A percentile compares a stretch with the other conserved stretches of the same genome.
Evolutionary conservation across 495 filamentous ascomycete genomes (phyloP).

Genomic region (Lineolata rhizophorae): DNA sequence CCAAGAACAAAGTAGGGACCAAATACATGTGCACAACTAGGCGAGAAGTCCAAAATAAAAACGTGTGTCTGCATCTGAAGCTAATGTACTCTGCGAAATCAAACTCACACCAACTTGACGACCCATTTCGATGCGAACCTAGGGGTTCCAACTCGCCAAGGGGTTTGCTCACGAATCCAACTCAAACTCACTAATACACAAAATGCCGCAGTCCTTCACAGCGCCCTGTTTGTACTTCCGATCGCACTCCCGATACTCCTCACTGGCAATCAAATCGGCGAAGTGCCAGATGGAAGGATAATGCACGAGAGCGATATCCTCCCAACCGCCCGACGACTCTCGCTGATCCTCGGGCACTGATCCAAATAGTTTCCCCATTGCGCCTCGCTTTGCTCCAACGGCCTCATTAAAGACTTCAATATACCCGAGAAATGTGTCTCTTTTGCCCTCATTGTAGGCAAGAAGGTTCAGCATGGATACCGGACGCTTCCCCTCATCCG

Average conservation of each 20-base stretch:
- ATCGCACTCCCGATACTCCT: slow-evolving; percentile 43
- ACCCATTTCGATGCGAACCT: no score
- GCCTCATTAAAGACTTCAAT: slow-evolving; percentile 30
- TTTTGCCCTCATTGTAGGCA: slow-evolving; percentile 29
- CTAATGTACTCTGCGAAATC: no score
- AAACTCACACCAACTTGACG: no score
- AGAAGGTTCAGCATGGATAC: slow-evolving; percentile 47
- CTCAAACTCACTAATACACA: slow-evolving; percentile 37
- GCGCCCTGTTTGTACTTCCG: slow-evolving; percentile 28
- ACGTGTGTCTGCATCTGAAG: no score
- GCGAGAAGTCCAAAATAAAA: no score
- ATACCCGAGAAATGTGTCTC: slow-evolving; percentile 32
- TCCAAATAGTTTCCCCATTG: slow-evolving; percentile 39
- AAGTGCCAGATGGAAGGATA: slow-evolving; percentile 43
- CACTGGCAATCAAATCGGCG: slow-evolving; percentile 35
- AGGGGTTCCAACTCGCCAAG: no score
- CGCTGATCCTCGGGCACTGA: no score
- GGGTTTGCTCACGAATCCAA: no score
- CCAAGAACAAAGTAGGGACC: no score
- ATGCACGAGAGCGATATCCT: slow-evolving; percentile 41
- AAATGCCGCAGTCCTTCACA: slow-evolving; percentile 38
- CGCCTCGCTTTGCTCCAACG: slow-evolving; percentile 32
- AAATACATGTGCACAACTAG: no score
- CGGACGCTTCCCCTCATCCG: slow-evolving; percentile 20
- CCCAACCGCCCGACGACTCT: slow-evolving; percentile 16